phyloP scores from a whole-genome alignment of 106 monocot species.

The Dioscorea alata region DNA sequence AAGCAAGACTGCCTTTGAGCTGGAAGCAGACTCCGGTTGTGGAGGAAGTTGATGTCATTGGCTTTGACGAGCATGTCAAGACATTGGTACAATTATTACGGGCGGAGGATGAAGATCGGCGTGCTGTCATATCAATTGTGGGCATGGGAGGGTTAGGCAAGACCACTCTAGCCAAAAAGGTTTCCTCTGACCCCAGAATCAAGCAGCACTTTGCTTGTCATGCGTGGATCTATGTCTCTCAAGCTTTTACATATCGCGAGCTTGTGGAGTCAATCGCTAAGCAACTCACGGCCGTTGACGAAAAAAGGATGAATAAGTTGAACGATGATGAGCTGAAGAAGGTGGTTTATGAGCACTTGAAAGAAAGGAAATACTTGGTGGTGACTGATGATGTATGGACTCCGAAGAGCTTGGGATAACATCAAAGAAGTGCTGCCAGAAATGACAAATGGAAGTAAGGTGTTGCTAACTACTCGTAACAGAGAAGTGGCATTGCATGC shows the following conservation, averaged over 20 bases:
- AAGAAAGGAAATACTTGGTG: neutral
- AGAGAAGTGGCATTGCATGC: neutral
- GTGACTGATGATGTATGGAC: constrained; percentile 8
- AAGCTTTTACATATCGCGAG: neutral
- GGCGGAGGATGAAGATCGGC: neutral
- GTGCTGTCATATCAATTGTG: no score
- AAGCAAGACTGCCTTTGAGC: no score
- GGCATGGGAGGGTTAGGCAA: constrained; percentile 12
- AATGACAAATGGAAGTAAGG: neutral
- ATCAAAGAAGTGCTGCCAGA: neutral
- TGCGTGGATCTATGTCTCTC: constrained; percentile 20
- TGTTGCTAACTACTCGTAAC: constrained; percentile 5
- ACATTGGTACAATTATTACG: neutral
- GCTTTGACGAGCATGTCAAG: neutral
- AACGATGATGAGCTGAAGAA: no score
- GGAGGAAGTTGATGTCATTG: neutral
- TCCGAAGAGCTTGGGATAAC: neutral
- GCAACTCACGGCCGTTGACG: no score
- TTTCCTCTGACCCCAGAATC: constrained; percentile 6
- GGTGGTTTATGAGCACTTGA: neutral
- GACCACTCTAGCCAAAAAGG: constrained; percentile 3
- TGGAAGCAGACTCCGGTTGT: no score
- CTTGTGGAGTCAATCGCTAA: constrained; percentile 2
- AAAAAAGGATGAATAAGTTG: no score
- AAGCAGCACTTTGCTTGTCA: neutral